These are phyloP conservation scores for Metschnikowia reukaufii DNA, from an alignment of 805 yeast genomes.

Conservation along the genomic window DNA sequence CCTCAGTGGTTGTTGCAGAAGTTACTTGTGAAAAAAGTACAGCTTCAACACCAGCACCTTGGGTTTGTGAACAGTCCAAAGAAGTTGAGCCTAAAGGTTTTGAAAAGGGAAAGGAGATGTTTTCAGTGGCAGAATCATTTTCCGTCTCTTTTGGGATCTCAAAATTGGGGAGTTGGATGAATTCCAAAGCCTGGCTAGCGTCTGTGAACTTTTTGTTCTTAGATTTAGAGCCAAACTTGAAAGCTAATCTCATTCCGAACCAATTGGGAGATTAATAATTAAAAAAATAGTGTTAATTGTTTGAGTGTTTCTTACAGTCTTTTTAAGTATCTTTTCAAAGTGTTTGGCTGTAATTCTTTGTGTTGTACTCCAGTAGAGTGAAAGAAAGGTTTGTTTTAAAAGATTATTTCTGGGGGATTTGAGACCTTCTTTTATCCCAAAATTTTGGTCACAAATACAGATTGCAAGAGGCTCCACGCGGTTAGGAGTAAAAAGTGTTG, in stretches of 20 bases:
- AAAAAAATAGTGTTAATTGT: too few species aligned
- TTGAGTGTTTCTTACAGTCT: background rate
- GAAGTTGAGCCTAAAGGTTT: background rate
- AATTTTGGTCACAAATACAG: background rate
- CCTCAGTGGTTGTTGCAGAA: background rate
- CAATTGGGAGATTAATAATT: background rate
- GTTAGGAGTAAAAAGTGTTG: too few species aligned
- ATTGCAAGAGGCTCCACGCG: too few species aligned
- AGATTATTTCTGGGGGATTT: background rate
- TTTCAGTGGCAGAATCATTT: background rate
- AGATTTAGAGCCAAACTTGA: background rate
- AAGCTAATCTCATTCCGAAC: background rate
- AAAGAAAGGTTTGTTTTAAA: background rate
- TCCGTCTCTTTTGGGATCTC: background rate
- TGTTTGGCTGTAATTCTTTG: background rate
- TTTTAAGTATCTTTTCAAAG: background rate
- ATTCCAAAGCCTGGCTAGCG: background rate
- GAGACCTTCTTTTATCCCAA: background rate
- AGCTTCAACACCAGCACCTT: background rate
- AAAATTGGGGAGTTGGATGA: background rate
- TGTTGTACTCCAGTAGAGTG: background rate
- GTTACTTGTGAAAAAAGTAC: background rate
- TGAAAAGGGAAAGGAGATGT: background rate
- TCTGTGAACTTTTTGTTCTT: background rate
- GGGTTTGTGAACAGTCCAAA: background rate